Evolutionary conservation across 139 green algal genomes (phyloP).

Genomic region (Diplosphaera chodatii): DNA sequence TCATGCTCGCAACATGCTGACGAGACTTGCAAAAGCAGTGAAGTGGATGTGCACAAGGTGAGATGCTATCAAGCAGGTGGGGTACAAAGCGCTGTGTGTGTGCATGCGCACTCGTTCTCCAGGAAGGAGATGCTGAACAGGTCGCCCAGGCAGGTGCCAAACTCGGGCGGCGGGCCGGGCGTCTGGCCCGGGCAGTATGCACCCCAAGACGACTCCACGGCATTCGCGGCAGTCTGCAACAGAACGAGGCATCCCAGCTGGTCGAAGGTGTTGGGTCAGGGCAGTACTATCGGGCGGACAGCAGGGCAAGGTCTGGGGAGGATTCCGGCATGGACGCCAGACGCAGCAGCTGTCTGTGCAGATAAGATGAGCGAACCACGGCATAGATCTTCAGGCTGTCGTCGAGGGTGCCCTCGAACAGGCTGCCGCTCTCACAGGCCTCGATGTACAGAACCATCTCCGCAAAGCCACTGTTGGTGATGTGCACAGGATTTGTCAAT

Average conservation of each 20-base stretch:
- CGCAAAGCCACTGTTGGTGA: slow-evolving; percentile 63
- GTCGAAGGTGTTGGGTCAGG: too few relatives aligned
- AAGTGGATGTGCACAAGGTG: too few relatives aligned
- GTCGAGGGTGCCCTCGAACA: slow-evolving; percentile 83
- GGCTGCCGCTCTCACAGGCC: slow-evolving; percentile 87
- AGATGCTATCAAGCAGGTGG: too few relatives aligned
- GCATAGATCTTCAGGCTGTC: slow-evolving; percentile 54
- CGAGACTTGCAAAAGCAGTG: too few relatives aligned
- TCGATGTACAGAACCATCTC: slow-evolving; percentile 88
- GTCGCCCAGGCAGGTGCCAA: slow-evolving; percentile 90
- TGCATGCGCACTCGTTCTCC: slow-evolving; percentile 79
- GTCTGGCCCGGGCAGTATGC: slow-evolving; percentile 8
- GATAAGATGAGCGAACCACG: slow-evolving; percentile 22
- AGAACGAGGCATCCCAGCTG: too few relatives aligned
- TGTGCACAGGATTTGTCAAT: too few relatives aligned
- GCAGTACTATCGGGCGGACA: too few relatives aligned
- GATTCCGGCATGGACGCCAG: too few relatives aligned
- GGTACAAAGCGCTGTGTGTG: too few relatives aligned
- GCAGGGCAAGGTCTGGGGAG: too few relatives aligned
- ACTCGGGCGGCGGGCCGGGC: slow-evolving; percentile 36
- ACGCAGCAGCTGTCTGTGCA: too few relatives aligned
- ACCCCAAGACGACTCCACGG: slow-evolving; percentile 48
- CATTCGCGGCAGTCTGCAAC: slow-evolving; percentile 75
- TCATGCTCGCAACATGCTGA: too few relatives aligned
- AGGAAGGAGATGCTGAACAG: slow-evolving; percentile 92